Base-by-base conservation (phyloP, 2,329 filamentous ascomycete genomes). In the Cadophora sp. region DNA sequence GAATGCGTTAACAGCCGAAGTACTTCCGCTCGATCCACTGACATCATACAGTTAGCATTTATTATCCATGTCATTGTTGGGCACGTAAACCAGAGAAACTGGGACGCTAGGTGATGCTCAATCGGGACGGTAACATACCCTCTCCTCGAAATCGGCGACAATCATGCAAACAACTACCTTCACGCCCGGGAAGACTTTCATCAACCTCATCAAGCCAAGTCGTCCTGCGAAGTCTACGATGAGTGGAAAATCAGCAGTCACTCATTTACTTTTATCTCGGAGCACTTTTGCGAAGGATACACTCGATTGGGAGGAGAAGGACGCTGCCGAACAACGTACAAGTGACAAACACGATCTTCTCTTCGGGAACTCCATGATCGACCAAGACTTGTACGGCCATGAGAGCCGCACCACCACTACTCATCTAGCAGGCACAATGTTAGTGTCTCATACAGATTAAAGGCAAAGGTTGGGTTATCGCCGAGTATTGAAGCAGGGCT, bases 321-420 rank as follows among this genome's bases (percentile, higher is more conserved):
- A 34, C 31, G 5, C 12, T 16, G 34, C 14, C 40, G 40, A 16
- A 43, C 5, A 43, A 43, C 6, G 19, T 43, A 43, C 40, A 97
- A 3, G 95, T 97, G 48, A 97, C 94, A 78, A 98, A 91, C 40
- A 97, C 92, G 72, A 99, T 97, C 72, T 86, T 90, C 56, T 93
- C 87, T 77, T 96, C 90, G 6, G 88, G 82, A 7, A 98, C 94
- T 12, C 96, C 96, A 77, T 98, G 94, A 79, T 99, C 96, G 19
- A 97, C 89, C 4, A 99, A 83, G n/a, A 98, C 93, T 76, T 96
- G 92, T 51, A 98, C 94, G 0, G 96, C 94, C 96, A 99, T 99
- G 67, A 99, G 82, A 0, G 88, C 88, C 19, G 89, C 87, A 43
- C 94, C 95, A 53, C 96, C 96, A 69, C 91, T 94, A 29, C 93